Evolutionary conservation across 1,284 basidiomycete species (phyloP), one percentile per base, ranked within the genome.

Genomic region (Sporisorium iseilematis-ciliati): DNA sequence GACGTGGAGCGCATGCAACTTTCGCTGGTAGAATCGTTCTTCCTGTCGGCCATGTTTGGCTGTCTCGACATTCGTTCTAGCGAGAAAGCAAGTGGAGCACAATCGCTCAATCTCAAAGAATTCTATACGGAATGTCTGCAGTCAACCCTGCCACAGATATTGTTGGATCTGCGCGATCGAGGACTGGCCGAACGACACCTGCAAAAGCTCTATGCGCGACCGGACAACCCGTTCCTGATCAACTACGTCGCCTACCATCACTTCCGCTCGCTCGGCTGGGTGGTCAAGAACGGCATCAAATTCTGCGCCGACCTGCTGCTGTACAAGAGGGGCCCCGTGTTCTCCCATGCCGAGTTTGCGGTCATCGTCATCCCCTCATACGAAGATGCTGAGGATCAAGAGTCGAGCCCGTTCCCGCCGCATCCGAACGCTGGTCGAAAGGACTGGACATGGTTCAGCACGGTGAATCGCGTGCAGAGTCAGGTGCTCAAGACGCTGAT

Each of bases 191-290:
- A 74, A 12, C 46, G 61, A 52, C 63, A 72, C 46, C 60, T 75
- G 10, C 41, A 51, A 21, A 52, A 56, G 57, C 58, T 75, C 6
- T 77, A 65, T 42, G 75, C 75, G 2, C 70, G 83, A 26, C 87
- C 88, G 51, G 95, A 98, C 87, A 97, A 97, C 83, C 95, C 95
- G 0, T 95, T 97, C 86, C 87, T 99, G 38, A 88, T 99, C 40
- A 90, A 93, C 77, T 99, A 98, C 82, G 91, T 92, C 53, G 91
- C 90, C 7, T 97, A 96, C 83, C 96, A 99, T 84, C 94, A 99
- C 86, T 99, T 93, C 84, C 91, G 96, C 21, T 94, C 95, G 2
- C 89, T 99, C 5, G 97, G 97, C n/a, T 99, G 97, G 97, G 93
- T 97, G 18, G 91, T 97, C 68, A 94, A 95, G 85, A 91, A 90